Conservation (phyloP, 1,284 basidiomycete species). For the Coriolopsis trogii region DNA sequence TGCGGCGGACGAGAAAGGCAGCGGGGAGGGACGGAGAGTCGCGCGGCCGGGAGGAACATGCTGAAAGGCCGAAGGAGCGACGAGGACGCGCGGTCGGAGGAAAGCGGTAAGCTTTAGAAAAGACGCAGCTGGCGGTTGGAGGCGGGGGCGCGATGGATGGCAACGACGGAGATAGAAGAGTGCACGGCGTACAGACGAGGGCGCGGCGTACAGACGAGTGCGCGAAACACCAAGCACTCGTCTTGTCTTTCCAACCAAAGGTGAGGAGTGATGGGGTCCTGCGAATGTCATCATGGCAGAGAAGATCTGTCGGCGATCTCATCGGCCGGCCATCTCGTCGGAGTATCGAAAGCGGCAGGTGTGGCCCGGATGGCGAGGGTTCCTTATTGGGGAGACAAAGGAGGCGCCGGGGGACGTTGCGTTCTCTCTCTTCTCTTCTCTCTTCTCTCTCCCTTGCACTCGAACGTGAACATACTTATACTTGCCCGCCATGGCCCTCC, state of each 20-base stretch:
- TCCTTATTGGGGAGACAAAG: constrained; percentile 17
- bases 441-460: constrained; percentile 3
- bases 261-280: too few species aligned
- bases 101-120: constrained; percentile 13
- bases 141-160: not conserved
- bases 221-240: too few species aligned
- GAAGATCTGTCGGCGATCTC: constrained; percentile 8
- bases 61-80: not conserved
- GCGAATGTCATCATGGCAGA: too few species aligned
- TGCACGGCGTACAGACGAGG: not conserved
- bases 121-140: not conserved
- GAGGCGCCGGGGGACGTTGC: constrained; percentile 10
- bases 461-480: constrained; percentile 1
- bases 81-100: not conserved
- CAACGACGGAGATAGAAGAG: not conserved
- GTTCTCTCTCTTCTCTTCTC: constrained; percentile 8
- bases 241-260: too few species aligned
- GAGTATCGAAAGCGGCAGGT: not conserved
- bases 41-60: too few species aligned
- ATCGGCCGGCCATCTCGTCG: constrained; percentile 2
- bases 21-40: too few species aligned
- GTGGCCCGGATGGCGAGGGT: constrained; percentile 2
- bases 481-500: constrained; percentile 13
- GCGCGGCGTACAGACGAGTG: too few species aligned
- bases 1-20: too few species aligned